phyloP scores from a whole-genome alignment of 2,329 filamentous ascomycete genomes.

The Lithohypha guttulata region DNA sequence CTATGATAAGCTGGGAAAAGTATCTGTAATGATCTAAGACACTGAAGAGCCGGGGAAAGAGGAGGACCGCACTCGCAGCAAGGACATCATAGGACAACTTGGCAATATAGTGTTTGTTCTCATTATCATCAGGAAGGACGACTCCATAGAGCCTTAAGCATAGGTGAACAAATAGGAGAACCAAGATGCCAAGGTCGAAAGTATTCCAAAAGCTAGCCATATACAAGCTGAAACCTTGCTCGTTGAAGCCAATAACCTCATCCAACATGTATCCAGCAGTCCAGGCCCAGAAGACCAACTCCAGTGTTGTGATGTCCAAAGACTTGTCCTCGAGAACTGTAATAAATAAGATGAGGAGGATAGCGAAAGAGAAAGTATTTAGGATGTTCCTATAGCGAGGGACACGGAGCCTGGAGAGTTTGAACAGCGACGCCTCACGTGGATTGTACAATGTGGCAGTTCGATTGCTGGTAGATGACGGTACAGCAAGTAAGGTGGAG shows the following conservation, averaged over 20 bases:
- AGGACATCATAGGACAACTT: constrained; percentile 88
- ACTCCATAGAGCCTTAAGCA: constrained; percentile 81
- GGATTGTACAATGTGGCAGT: constrained; percentile 85
- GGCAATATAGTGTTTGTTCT: constrained; percentile 57
- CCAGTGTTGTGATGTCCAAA: constrained; percentile 67
- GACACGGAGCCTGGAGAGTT: constrained; percentile 79
- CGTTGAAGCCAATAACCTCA: constrained; percentile 89
- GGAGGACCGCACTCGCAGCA: constrained; percentile 76
- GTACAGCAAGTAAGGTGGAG: no score
- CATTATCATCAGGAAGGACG: constrained; percentile 55
- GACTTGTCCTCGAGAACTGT: constrained; percentile 69
- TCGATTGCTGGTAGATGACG: constrained; percentile 31
- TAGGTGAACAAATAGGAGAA: constrained; percentile 81
- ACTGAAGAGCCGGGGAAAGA: constrained; percentile 85
- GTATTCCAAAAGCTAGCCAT: constrained; percentile 98
- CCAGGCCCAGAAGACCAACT: constrained; percentile 95
- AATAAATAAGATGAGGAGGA: constrained; percentile 75
- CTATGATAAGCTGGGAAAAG: constrained; percentile 88
- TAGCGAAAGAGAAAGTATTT: constrained; percentile 75
- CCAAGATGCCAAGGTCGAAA: constrained; percentile 80
- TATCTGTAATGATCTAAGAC: constrained; percentile 91
- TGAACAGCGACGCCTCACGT: constrained; percentile 78
- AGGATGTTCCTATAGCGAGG: constrained; percentile 85
- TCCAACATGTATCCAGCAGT: constrained; percentile 95
- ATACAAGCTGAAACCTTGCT: constrained; percentile 91